Evolutionary conservation across 441 rosid species (phyloP).

Genomic region (Aleurites moluccanus): DNA sequence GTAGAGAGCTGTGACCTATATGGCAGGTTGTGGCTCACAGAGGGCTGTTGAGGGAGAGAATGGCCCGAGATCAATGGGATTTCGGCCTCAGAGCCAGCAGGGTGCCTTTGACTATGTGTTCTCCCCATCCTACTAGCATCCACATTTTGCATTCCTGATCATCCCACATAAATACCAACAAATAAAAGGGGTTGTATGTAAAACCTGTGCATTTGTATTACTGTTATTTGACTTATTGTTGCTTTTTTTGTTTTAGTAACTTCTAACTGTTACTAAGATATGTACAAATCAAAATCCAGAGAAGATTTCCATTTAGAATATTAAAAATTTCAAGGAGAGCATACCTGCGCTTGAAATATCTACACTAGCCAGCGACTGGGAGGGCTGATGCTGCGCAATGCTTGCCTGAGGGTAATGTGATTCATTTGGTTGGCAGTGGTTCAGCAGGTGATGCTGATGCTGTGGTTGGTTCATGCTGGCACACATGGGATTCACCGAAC

Average conservation of each 20-base stretch:
- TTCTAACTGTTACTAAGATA: constrained; percentile 8
- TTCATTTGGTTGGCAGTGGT: constrained; percentile 21
- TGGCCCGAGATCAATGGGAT: constrained; percentile 10
- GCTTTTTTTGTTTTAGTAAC: constrained; percentile 4
- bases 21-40: constrained; percentile 6
- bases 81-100: constrained; percentile 17
- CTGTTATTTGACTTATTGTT: neutral
- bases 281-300: neutral
- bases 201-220: neutral
- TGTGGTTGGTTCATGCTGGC: constrained; percentile 18
- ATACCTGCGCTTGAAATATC: constrained; percentile 26
- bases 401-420: constrained; percentile 22
- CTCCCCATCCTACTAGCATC: constrained; percentile 20
- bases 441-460: constrained; percentile 19
- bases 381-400: constrained; percentile 23
- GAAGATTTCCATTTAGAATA: constrained; percentile 4
- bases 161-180: constrained; percentile 18
- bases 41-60: constrained; percentile 12
- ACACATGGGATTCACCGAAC: constrained; percentile 25
- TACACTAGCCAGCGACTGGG: constrained; percentile 19
- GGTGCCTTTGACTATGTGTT: constrained; percentile 17
- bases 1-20: neutral
- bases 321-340: constrained; percentile 5
- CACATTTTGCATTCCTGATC: constrained; percentile 12
- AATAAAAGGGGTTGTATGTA: constrained; percentile 3